Base-by-base conservation (phyloP, 75 land plant genomes). In the Pinus tabuliformis region DNA sequence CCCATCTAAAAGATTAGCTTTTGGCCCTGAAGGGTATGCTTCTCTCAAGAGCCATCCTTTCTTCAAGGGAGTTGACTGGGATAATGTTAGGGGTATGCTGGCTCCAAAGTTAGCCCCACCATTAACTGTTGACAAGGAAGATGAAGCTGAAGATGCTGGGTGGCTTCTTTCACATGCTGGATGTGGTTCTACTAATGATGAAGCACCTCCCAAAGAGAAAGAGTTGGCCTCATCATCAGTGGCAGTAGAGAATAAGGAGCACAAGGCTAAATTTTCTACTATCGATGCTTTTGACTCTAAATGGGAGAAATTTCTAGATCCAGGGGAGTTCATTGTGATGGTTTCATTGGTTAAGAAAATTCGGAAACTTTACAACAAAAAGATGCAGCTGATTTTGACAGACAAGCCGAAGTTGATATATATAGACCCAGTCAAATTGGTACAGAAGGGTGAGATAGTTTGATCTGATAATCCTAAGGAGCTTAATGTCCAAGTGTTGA, bases 11-110 rank as follows among this genome's bases (percentile, higher is more conserved):
- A 82, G 99, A 75, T 91, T 81, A 9, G 97, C 97, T 73, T 91
- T 90, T 59, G 97, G 92, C n/a, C n/a, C n/a, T n/a, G n/a, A n/a
- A n/a, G n/a, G n/a, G n/a, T n/a, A n/a, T n/a, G n/a, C n/a, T n/a
- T 59, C 90, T 39, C 87, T 96, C 22, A 93, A 92, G 82, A 86
- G 33, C 54, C 99, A 96, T 81, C 90, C 95, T 22, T 96, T 96
- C 74, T 96, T 96, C 57, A 80, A 79, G 77, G 99, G 95, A 54
- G 72, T 92, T 82, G 91, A 96, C 66, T 96, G 99, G 99, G 61
- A 75, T 22, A 87, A 88, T 79, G 57, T 92, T 65, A 83, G 97
- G 75, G 52, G 36, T 12, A 75, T 63, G 75, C 76, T 81, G 30
- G 89, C 99, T 56, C 99, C 99, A 20, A 83, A 59, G 37, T 83